Percentiles rank a stretch among this genome's conserved stretches.
These are phyloP conservation scores for Rossbeevera mucosa DNA, from an alignment of 768 basidiomycete genomes.

Conservation along the genomic window DNA sequence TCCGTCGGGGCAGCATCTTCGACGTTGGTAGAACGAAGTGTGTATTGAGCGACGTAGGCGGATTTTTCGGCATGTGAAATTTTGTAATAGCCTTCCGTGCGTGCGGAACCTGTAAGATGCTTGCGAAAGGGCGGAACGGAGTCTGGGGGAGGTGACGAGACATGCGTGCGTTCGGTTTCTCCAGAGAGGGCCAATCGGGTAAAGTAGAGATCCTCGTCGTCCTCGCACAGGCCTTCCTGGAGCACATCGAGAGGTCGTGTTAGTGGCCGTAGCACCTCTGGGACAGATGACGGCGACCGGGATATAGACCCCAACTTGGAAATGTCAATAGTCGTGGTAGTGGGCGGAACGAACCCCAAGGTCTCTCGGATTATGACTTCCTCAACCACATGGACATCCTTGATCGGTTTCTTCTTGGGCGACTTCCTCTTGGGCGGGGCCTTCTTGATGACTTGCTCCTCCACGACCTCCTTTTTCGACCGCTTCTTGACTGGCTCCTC, in stretches of 20 bases:
- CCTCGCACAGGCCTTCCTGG: slow-evolving; percentile 59
- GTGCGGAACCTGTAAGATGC: slow-evolving; percentile 80
- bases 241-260: slow-evolving; percentile 50
- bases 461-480: slow-evolving; percentile 30
- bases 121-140: slow-evolving; percentile 56
- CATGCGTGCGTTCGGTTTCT: slow-evolving; percentile 21
- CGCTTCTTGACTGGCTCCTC: slow-evolving; percentile 30
- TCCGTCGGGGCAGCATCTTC: slow-evolving; percentile 37
- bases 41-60: slow-evolving; percentile 87
- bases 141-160: slow-evolving; percentile 35
- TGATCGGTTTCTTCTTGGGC: slow-evolving; percentile 28
- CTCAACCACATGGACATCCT: slow-evolving; percentile 40
- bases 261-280: slow-evolving; percentile 38
- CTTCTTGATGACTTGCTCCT: slow-evolving; percentile 33
- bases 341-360: slow-evolving; percentile 45
- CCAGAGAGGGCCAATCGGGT: slow-evolving; percentile 39
- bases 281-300: slow-evolving; percentile 50
- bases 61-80: slow-evolving; percentile 90
- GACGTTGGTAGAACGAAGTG: slow-evolving; percentile 50
- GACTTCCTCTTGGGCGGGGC: slow-evolving; percentile 32
- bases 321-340: slow-evolving; percentile 48
- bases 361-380: slow-evolving; percentile 49
- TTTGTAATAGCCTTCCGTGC: slow-evolving; percentile 95
- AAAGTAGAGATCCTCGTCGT: slow-evolving; percentile 89
- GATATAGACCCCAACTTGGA: slow-evolving; percentile 41